phyloP scores from a whole-genome alignment of 495 filamentous ascomycete genomes.

The Hypoxylon fragiforme region DNA sequence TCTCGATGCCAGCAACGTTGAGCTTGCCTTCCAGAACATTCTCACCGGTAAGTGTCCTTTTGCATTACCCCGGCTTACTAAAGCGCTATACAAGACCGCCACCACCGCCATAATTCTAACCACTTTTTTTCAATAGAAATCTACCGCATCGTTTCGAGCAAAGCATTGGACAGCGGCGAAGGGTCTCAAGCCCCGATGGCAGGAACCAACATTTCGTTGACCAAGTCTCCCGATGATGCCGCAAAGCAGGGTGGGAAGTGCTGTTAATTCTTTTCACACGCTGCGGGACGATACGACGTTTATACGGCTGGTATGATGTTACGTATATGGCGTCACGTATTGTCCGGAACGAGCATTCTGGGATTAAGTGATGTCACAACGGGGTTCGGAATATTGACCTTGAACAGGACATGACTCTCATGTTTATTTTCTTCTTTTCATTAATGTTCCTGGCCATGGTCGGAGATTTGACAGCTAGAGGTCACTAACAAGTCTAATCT shows the following conservation, averaged over 20 bases:
- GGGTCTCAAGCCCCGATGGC: conserved; percentile 71
- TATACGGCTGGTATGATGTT: conserved; percentile 48
- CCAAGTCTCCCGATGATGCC: conserved; percentile 72
- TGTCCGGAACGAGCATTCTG: conserved; percentile 29
- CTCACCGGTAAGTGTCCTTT: conserved; percentile 74
- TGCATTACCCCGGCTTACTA: conserved; percentile 5
- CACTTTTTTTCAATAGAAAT: conserved; percentile 67
- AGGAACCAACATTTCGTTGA: conserved; percentile 79
- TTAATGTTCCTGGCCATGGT: conserved; percentile 25
- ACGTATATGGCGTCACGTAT: conserved; percentile 53
- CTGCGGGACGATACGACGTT: conserved; percentile 39
- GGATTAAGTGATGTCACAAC: conserved; percentile 39
- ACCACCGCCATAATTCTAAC: conserved; percentile 16
- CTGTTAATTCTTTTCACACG: conserved; percentile 62
- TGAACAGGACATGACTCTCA: conserved; percentile 40
- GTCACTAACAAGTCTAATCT: conserved; percentile 36
- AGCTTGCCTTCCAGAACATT: conserved; percentile 99
- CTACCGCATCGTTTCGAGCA: conserved; percentile 98
- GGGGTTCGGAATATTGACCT: conserved; percentile 38
- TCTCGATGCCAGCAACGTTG: conserved; percentile 97
- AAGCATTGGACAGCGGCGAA: conserved; percentile 88
- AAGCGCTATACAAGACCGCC: conserved; percentile 15
- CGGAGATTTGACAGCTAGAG: conserved; percentile 34
- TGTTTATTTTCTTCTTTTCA: conserved; percentile 35
- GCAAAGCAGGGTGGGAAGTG: conserved; percentile 82